Percentiles rank a stretch among this genome's conserved stretches.
phyloP scores from a whole-genome alignment of 768 basidiomycete species.

The Tulasnella sp. region DNA sequence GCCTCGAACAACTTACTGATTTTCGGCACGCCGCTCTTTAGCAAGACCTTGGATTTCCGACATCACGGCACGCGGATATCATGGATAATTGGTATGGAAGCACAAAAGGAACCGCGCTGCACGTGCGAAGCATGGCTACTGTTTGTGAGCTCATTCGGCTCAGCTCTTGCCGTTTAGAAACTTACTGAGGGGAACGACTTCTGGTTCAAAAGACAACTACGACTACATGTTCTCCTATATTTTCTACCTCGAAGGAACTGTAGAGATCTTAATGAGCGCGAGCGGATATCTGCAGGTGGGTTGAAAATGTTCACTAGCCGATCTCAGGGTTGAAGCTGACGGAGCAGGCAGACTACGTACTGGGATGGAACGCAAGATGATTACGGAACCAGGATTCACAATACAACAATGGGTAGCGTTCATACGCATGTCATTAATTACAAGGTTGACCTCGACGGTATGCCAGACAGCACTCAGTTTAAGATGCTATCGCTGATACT shows the following conservation, averaged over 20 bases:
- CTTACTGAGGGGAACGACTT: too few relatives aligned
- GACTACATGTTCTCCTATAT: conserved; percentile 16
- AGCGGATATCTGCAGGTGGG: background rate
- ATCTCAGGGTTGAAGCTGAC: background rate
- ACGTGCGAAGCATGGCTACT: conserved; percentile 3
- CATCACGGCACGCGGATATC: conserved; percentile 9
- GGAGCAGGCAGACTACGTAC: background rate
- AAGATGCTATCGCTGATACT: background rate
- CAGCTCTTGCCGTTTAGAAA: background rate
- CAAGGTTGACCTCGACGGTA: conserved; percentile 16
- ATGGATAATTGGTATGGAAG: conserved; percentile 13
- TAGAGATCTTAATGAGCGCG: background rate
- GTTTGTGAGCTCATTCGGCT: background rate
- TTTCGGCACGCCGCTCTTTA: background rate
- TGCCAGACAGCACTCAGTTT: background rate
- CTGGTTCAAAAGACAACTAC: conserved; percentile 4
- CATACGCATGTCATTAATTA: conserved; percentile 7
- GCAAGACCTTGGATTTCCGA: conserved; percentile 21
- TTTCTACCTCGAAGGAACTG: background rate
- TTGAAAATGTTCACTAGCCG: background rate
- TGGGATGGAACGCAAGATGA: conserved; percentile 7
- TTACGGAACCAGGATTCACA: conserved; percentile 4
- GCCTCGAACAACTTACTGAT: background rate
- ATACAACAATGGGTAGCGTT: conserved; percentile 13
- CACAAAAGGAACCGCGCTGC: conserved; percentile 15